These are phyloP conservation scores for Ophiocordyceps camponoti-rufipedis DNA, from an alignment of 2,329 filamentous ascomycete genomes.

Conservation along the genomic window DNA sequence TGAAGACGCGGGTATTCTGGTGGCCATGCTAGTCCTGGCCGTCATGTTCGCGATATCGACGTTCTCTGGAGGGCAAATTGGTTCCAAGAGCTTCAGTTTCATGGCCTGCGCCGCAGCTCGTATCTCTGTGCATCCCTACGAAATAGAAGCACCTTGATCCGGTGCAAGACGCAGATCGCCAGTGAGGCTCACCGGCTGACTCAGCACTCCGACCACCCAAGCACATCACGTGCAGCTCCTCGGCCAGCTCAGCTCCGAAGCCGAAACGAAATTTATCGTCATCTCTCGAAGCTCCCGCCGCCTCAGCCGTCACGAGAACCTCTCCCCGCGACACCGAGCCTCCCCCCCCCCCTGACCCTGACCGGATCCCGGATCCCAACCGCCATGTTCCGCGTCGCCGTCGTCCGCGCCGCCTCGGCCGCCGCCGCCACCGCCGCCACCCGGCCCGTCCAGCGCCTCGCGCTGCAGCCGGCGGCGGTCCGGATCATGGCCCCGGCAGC, in stretches of 20 bases:
- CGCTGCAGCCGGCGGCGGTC: slow-evolving; percentile 33
- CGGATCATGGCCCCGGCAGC: slow-evolving; percentile 31
- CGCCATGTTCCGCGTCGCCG: slow-evolving; percentile 73
- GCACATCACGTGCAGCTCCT: neutral
- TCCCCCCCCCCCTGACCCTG: too few relatives aligned
- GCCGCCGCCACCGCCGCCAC: slow-evolving; percentile 34
- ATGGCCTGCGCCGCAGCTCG: too few relatives aligned
- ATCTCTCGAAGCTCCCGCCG: neutral
- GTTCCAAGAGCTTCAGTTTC: too few relatives aligned
- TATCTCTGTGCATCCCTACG: too few relatives aligned
- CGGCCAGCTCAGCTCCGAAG: neutral
- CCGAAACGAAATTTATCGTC: neutral
- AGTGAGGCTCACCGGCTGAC: neutral
- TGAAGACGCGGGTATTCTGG: too few relatives aligned
- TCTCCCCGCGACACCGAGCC: neutral
- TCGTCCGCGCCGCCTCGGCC: slow-evolving; percentile 57
- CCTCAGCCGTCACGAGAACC: neutral
- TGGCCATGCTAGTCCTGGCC: too few relatives aligned
- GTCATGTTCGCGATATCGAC: too few relatives aligned
- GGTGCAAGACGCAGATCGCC: too few relatives aligned
- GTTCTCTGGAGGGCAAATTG: too few relatives aligned
- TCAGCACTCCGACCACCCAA: neutral
- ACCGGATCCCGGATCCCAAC: neutral
- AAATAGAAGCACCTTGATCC: too few relatives aligned
- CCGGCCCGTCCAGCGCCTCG: slow-evolving; percentile 25